Evolutionary conservation across 768 basidiomycete species (phyloP), one percentile per base, ranked within the genome.

Genomic region (Cyathus striatus): DNA sequence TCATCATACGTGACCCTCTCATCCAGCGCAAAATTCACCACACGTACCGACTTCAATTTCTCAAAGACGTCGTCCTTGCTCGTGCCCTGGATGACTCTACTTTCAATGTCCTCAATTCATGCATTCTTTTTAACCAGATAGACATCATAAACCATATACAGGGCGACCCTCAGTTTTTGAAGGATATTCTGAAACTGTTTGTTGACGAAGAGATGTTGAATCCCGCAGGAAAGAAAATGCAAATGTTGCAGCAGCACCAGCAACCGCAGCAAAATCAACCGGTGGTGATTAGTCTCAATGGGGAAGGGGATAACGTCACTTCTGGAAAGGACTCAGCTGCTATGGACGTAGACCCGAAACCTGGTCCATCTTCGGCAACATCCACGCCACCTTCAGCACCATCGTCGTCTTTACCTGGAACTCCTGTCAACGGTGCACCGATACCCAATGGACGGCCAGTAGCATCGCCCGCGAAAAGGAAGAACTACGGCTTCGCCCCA

Each of bases 121-220:
- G 90, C 65, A 92, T 99, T 61, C 91, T 97, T 58, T 98, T 94
- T 77, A 96, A 98, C 66, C 95, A 99, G 61, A 92, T 95, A 54
- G 96, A 99, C 64, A 97, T 99, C 56, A 93, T 99, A 56, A 80
- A 75, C 38, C 83, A 95, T 56, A 78, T 98, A 24, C 88, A 92
- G 58, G 76, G 73, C 44, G 89, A 96, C 53, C 75, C 75, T 2
- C 58, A 64, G 9, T 88, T 97, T 59, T 69, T 97, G 25, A 72
- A 74, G 24, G 86, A 92, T 38, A 75, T 97, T 12, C 86, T 95
- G 25, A 65, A 70, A 34, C 62, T 88, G 30, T 89, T 90, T 59
- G 79, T 86, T 40, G 80, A 84, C 49, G 83, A 85, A 46, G 81
- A 82, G 44, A 73, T 83, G 62, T 57, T 82, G 47, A 64, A 62